Evolutionary conservation across 371 early-diverging fungal species (phyloP).

Genomic region (Lichtheimia ramosa): DNA sequence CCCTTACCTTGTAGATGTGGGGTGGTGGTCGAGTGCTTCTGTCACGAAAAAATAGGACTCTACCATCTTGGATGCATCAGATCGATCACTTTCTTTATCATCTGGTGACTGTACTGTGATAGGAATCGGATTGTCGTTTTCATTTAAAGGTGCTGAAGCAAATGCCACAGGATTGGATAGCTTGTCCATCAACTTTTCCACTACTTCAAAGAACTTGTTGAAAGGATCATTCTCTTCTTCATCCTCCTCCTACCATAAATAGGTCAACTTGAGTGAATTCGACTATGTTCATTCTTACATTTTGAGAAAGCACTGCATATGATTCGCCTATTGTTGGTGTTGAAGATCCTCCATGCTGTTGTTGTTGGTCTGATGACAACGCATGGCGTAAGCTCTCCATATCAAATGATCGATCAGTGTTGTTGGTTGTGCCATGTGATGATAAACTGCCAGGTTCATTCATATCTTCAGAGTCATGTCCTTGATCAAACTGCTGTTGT

Average conservation of each 20-base stretch:
- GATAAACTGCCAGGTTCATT: neutral
- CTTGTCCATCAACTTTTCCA: constrained; percentile 73
- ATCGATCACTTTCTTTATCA: constrained; percentile 3
- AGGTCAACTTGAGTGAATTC: neutral
- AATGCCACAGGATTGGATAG: constrained; percentile 78
- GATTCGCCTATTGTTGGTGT: constrained; percentile 29
- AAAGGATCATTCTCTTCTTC: constrained; percentile 69
- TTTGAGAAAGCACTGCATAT: constrained; percentile 23
- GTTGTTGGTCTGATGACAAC: constrained; percentile 6
- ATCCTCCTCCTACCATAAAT: constrained; percentile 13
- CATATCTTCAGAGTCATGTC: neutral
- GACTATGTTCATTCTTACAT: constrained; percentile 5
- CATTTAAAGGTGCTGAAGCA: constrained; percentile 67
- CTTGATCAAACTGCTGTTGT: constrained; percentile 6
- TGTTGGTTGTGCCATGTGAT: neutral
- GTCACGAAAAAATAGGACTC: constrained; percentile 65
- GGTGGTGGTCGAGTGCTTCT: constrained; percentile 34
- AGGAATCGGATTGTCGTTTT: constrained; percentile 43
- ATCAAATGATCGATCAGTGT: constrained; percentile 3
- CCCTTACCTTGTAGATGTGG: too few relatives aligned
- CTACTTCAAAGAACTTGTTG: constrained; percentile 80
- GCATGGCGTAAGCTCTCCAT: constrained; percentile 18
- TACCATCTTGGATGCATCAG: constrained; percentile 32
- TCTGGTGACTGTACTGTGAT: neutral
- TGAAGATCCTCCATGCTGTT: too few relatives aligned